Base-by-base conservation (phyloP, 2,329 filamentous ascomycete genomes). In the Colletotrichum sansevieriae region DNA sequence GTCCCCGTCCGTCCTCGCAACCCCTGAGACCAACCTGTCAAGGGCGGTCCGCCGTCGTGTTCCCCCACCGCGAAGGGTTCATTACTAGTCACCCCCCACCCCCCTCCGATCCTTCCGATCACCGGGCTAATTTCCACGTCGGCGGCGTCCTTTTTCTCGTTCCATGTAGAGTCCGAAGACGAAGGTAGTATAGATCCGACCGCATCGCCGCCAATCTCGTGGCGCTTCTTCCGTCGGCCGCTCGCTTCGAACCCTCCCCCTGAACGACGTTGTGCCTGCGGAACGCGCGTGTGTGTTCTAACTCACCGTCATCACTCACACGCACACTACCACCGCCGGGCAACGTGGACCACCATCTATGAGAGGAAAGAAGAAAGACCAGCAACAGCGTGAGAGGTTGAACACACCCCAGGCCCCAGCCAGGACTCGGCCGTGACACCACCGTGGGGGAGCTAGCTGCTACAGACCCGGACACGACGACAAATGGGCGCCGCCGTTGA, bases 91-190 rank as follows among this genome's bases (percentile, higher is more conserved):
- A 15, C 29, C 55, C 10, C 29, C 9, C 29, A 18, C 55, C 44
- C 63, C 55, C 65, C 52, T 58, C 58, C 41, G 46, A 64, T 65
- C 54, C 52, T 54, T 59, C 46, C 60, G 52, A 59, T 68, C 29
- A 54, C 54, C 61, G 46, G 43, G 46, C 52, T 52, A 68, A 68
- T 68, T 64, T 68, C 65, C 60, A 68, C 65, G 41, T 54, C 35
- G 56, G 63, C 51, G 25, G 59, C 64, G 10, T 63, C 4, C 52
- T 37, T 57, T 57, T 57, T 37, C 25, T 25, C 29, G 9, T 22
- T 39, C 22, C 37, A 52, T n/a, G 41, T 47, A 25, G 56, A 52
- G 46, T 54, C 63, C 60, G 54, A 29, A 29, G 7, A 9, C 60
- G 54, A 29, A 29, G 29, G 9, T 29, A 4, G 25, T 25, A 25